Conservation (phyloP, 1,284 basidiomycete species). For the Ustilago xerochloae region DNA sequence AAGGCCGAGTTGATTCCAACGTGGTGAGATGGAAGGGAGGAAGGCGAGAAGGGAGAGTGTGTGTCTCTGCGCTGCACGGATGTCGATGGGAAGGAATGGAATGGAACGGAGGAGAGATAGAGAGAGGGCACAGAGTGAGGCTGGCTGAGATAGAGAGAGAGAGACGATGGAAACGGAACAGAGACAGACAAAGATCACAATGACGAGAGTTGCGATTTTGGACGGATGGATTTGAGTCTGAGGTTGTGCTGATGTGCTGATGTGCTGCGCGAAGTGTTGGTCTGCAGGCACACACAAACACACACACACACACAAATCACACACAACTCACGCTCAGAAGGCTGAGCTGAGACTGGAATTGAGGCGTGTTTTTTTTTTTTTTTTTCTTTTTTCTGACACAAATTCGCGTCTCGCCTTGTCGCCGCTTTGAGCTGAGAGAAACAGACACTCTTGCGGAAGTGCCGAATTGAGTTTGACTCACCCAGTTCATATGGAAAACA, state of each 20-base stretch:
- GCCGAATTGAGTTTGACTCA: not conserved
- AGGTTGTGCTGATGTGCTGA: conserved; percentile 1
- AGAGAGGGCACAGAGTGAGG: conserved; percentile 1
- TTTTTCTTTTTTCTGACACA: not conserved
- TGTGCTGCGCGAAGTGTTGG: conserved; percentile 40
- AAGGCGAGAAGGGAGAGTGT: not conserved
- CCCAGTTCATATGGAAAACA: not conserved
- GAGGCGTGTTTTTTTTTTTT: not conserved
- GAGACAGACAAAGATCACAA: conserved; percentile 1
- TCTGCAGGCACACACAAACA: conserved; percentile 30
- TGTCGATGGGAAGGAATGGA: not conserved
- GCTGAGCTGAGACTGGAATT: conserved; percentile 1
- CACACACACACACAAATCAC: not conserved
- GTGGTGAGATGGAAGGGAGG: not conserved
- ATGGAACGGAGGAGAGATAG: not conserved
- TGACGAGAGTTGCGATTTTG: not conserved
- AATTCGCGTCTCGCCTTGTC: conserved; percentile 1
- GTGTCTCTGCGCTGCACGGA: not conserved
- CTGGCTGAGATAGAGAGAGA: not conserved
- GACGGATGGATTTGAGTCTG: conserved; percentile 6
- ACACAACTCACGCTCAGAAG: not conserved
- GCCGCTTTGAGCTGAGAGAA: not conserved
- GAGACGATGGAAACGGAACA: not conserved
- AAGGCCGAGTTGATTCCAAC: not conserved
- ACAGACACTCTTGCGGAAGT: too few species aligned